These are phyloP conservation scores for Xanthoconium purpureum DNA, from an alignment of 768 basidiomycete genomes.

Conservation along the genomic window DNA sequence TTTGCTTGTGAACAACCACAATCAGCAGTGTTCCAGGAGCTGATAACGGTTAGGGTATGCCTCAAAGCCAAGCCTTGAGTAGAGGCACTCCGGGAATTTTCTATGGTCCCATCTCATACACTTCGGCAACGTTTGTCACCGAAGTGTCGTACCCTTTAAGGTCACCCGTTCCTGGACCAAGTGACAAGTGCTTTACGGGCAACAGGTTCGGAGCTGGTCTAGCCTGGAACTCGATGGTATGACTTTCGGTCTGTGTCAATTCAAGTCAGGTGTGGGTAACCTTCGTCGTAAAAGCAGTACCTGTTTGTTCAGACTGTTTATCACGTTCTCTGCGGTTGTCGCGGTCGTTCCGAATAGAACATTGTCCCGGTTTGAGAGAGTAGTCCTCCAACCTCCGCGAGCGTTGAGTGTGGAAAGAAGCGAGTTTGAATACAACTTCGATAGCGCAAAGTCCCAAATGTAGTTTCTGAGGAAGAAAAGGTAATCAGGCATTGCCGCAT, in stretches of 20 bases:
- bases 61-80: background rate
- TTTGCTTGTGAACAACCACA: background rate
- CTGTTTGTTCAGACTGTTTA: background rate
- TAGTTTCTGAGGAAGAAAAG: slow-evolving; percentile 10
- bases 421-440: slow-evolving; percentile 26
- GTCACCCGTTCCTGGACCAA: background rate
- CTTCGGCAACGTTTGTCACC: too few relatives aligned
- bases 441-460: slow-evolving; percentile 26
- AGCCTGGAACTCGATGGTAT: background rate
- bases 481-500: background rate
- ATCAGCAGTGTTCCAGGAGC: background rate
- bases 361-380: too few relatives aligned
- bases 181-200: background rate
- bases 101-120: too few relatives aligned
- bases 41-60: background rate
- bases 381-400: slow-evolving; percentile 20
- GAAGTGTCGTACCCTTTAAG: background rate
- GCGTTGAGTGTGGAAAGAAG: slow-evolving; percentile 22
- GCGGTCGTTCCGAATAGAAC: too few relatives aligned
- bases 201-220: background rate
- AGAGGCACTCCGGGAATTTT: too few relatives aligned
- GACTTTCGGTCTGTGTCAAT: background rate
- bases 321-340: background rate
- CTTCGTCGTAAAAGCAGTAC: background rate
- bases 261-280: background rate